phyloP scores from a whole-genome alignment of 306 rosid genomes.

The Morella rubra region DNA sequence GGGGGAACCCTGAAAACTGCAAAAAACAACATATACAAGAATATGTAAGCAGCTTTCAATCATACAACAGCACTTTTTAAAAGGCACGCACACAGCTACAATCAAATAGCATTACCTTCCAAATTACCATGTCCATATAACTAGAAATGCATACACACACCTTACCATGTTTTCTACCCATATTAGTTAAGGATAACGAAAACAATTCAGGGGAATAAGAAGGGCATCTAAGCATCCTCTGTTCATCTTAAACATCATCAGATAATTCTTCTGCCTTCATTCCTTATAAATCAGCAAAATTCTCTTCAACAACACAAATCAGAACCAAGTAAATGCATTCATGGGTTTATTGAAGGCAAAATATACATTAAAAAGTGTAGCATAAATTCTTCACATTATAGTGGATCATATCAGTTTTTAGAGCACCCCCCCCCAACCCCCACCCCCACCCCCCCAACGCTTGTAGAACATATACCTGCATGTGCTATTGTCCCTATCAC shows the following conservation, averaged over 20 bases:
- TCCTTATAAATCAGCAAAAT: not conserved
- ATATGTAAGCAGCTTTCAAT: conserved; percentile 2
- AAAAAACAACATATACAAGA: conserved; percentile 15
- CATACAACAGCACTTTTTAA: not conserved
- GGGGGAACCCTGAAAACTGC: conserved; percentile 97
- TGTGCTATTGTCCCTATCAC: not conserved
- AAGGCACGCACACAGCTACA: not conserved
- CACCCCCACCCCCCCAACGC: not conserved
- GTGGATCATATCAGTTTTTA: conserved; percentile 1
- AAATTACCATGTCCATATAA: not conserved
- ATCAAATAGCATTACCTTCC: not conserved
- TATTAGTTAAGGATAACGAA: not conserved
- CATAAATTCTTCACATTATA: conserved; percentile 8
- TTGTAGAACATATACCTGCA: not conserved
- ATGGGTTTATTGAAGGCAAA: not conserved
- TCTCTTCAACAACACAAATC: not conserved
- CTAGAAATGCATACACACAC: not conserved
- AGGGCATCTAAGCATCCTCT: not conserved
- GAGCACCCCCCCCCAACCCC: not conserved
- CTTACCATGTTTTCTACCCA: not conserved
- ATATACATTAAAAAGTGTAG: conserved; percentile 4
- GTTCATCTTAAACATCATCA: not conserved
- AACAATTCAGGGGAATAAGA: not conserved
- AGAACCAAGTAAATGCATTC: not conserved
- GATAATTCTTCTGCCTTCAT: not conserved